A percentile compares a stretch with the other conserved stretches of the same genome.
Evolutionary conservation across 495 filamentous ascomycete species (phyloP).

Genomic region (Penicillium lividum): DNA sequence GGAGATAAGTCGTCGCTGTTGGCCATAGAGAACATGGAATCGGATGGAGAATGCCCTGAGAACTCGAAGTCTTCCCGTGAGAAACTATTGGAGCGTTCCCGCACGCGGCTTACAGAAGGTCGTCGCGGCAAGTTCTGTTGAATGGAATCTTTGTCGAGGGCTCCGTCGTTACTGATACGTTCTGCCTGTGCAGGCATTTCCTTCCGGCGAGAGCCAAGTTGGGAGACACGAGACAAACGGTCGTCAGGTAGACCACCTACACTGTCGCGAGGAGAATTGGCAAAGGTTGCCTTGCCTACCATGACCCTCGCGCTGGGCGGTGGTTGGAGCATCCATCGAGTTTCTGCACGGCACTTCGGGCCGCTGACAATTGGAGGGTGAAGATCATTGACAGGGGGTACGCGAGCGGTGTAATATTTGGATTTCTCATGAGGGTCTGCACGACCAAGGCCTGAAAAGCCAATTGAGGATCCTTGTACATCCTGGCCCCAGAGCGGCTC

Average conservation of each 20-base stretch:
- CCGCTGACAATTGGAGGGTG: slow-evolving; percentile 85
- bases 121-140: slow-evolving; percentile 21
- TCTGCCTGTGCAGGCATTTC: slow-evolving; percentile 2
- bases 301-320: slow-evolving; percentile 82
- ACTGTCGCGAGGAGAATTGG: slow-evolving; percentile 29
- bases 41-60: slow-evolving; percentile 33
- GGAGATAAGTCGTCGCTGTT: slow-evolving; percentile 35
- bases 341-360: slow-evolving; percentile 64
- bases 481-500: slow-evolving; percentile 75
- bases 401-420: slow-evolving; percentile 65
- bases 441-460: slow-evolving; percentile 52
- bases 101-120: slow-evolving; percentile 26
- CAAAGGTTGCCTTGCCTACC: slow-evolving; percentile 71
- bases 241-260: slow-evolving; percentile 15
- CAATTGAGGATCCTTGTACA: slow-evolving; percentile 51
- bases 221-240: slow-evolving; percentile 16
- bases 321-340: slow-evolving; percentile 89
- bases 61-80: slow-evolving; percentile 32
- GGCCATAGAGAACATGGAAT: slow-evolving; percentile 37
- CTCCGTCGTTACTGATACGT: slow-evolving; percentile 11
- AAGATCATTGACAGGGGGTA: slow-evolving; percentile 81
- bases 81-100: slow-evolving; percentile 19
- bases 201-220: slow-evolving; percentile 5
- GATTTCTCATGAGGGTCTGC: slow-evolving; percentile 43
- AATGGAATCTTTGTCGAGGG: slow-evolving; percentile 6